Base-by-base conservation (phyloP, 192 early-diverging fungal species). In the Umbelopsis isabellina region DNA sequence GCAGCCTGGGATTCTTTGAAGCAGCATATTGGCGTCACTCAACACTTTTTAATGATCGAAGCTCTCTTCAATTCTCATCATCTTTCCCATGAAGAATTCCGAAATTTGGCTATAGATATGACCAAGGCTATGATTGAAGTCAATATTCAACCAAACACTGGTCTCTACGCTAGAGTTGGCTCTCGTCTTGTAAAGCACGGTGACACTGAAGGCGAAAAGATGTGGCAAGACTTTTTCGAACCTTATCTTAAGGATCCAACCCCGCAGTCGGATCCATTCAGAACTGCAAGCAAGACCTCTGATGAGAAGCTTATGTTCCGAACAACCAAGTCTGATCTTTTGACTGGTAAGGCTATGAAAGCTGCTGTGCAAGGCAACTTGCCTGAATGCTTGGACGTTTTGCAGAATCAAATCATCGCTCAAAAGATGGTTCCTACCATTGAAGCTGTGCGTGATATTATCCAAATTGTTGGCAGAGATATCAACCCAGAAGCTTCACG, bases 381-480 rank as follows among this genome's bases (percentile, higher is more conserved):
- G 12, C 45, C 48, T 5, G 50, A 65, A 25, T 66, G 69, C 21
- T 16, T 68, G 37, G 49, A 71, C 11, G 49, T 75, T 35, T 65
- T 79, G n/a, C 27, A 53, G 21, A 49, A 21, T 23, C 48, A 70
- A 11, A 53, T 75, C n/a, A 23, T 75, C 4, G 30, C 51, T 10
- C 1, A 15, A 1, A 51, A 72, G 5, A 13, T 49, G 44, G 33
- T 79, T 4, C 78, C 78, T 18, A 48, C 58, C 9, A 64, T 74
- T 46, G 79, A 80, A 22, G 61, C 69, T 23, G 37, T 70, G 10
- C 74, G 74, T 37, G 79, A 80, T 46, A 75, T 74, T 2, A 80
- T 80, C 51, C 68, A 71, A 11, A 67, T 65, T 22, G 52, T 72
- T 48, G 79, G 74, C 21, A 80, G 76, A 30, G 71, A 80, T 61